These are phyloP conservation scores for Hypoxylon rickii DNA, from an alignment of 495 filamentous ascomycete genomes.

Conservation along the genomic window DNA sequence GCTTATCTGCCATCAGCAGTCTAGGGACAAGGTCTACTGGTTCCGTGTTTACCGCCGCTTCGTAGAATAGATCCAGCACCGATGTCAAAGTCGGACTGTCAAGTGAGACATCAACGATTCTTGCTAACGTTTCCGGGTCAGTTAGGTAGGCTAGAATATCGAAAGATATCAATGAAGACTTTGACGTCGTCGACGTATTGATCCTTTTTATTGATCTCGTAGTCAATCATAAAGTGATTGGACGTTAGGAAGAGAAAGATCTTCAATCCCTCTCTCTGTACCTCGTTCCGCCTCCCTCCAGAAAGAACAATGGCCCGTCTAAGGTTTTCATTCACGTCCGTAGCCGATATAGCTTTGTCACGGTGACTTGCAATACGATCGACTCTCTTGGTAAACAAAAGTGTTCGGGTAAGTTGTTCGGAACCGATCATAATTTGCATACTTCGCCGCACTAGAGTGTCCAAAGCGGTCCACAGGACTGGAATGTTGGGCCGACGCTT, in stretches of 20 bases:
- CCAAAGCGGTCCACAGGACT: not conserved
- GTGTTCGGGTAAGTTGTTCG: not conserved
- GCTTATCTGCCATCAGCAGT: constrained; percentile 4
- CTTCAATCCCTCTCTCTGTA: constrained; percentile 9
- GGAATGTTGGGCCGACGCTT: not conserved
- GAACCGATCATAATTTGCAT: constrained; percentile 18
- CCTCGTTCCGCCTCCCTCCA: not conserved
- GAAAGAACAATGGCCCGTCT: constrained; percentile 7
- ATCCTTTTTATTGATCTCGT: not conserved
- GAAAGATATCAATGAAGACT: constrained; percentile 8
- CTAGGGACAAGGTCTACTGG: constrained; percentile 4
- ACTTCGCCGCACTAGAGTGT: constrained; percentile 4
- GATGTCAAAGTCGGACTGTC: constrained; percentile 5
- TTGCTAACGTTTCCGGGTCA: not conserved
- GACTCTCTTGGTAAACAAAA: constrained; percentile 12
- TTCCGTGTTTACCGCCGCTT: constrained; percentile 15
- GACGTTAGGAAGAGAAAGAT: constrained; percentile 14
- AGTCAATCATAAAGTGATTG: constrained; percentile 6
- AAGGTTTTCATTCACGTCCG: constrained; percentile 12
- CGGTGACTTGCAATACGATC: constrained; percentile 9
- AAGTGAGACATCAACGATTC: constrained; percentile 2
- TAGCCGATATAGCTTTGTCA: constrained; percentile 3
- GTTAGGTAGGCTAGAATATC: constrained; percentile 9
- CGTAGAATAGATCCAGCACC: constrained; percentile 8
- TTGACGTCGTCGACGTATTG: not conserved